Conservation (phyloP, 148 eudicot species). For the Camellia lanceoleosa region DNA sequence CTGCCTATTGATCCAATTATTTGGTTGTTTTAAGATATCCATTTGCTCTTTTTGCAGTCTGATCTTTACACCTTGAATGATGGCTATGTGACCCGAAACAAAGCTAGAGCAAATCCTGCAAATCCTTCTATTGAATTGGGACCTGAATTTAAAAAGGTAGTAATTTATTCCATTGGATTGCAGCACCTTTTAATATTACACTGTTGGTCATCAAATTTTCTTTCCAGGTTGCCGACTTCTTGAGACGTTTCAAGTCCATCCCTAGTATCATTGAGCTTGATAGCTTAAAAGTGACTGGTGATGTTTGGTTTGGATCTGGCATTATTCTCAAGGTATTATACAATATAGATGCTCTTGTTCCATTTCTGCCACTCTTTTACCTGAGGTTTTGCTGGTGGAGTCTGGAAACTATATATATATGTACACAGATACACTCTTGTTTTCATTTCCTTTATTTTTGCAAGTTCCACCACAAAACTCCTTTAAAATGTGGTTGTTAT, state of each 20-base stretch:
- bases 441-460: not conserved
- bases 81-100: constrained; percentile 75
- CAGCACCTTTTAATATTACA: not conserved
- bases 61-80: constrained; percentile 84
- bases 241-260: constrained; percentile 87
- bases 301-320: constrained; percentile 85
- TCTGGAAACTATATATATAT: not conserved
- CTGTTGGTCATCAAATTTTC: not conserved
- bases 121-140: constrained; percentile 97
- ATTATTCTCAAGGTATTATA: constrained; percentile 75
- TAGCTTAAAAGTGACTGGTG: constrained; percentile 88
- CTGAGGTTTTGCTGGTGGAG: not conserved
- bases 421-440: not conserved
- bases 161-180: constrained; percentile 63
- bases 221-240: constrained; percentile 75
- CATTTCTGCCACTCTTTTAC: not conserved
- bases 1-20: not conserved
- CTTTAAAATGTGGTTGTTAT: too few species aligned
- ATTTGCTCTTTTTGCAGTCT: constrained; percentile 51
- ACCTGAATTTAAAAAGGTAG: constrained; percentile 87
- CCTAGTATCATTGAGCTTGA: constrained; percentile 92
- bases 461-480: not conserved
- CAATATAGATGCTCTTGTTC: not conserved
- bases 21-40: constrained; percentile 1
- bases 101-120: constrained; percentile 69